A percentile compares a stretch with the other conserved stretches of the same genome.
Conservation (phyloP, 345 rosid genomes). For the Geranium rotundifolium region DNA sequence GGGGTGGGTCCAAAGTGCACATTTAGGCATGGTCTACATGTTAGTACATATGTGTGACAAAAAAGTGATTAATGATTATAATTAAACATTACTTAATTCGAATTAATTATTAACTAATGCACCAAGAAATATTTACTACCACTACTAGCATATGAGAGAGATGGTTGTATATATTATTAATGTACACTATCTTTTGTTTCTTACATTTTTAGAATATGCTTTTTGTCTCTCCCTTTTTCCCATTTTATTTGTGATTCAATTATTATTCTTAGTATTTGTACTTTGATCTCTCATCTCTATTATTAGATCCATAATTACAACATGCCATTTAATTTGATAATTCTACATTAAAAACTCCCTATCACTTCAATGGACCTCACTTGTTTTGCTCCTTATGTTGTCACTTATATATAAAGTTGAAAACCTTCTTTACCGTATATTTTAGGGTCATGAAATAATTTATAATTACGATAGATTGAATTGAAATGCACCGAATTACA, state of each 20-base stretch:
- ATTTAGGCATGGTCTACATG: slow-evolving; percentile 46
- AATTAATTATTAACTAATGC: slow-evolving; percentile 19
- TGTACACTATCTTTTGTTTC: slow-evolving; percentile 44
- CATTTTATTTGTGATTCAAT: background rate
- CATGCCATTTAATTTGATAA: background rate
- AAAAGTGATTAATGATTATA: slow-evolving; percentile 24
- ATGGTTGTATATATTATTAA: too few relatives aligned
- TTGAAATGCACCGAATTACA: too few relatives aligned
- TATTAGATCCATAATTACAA: background rate
- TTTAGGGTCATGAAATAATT: too few relatives aligned
- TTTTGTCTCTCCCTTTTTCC: background rate
- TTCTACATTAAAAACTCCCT: background rate
- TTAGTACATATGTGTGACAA: slow-evolving; percentile 43
- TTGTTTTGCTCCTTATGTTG: background rate
- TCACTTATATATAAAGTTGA: background rate
- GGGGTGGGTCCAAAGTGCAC: slow-evolving; percentile 30
- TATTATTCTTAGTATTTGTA: background rate
- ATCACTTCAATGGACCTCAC: background rate
- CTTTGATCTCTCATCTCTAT: background rate
- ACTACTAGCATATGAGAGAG: slow-evolving; percentile 2
- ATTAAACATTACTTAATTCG: slow-evolving; percentile 18
- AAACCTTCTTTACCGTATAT: too few relatives aligned
- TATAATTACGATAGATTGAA: too few relatives aligned
- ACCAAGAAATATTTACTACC: slow-evolving; percentile 5
- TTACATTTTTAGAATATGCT: slow-evolving; percentile 31